Conservation (phyloP, 2,329 filamentous ascomycete genomes). For the Xylaria sp. region DNA sequence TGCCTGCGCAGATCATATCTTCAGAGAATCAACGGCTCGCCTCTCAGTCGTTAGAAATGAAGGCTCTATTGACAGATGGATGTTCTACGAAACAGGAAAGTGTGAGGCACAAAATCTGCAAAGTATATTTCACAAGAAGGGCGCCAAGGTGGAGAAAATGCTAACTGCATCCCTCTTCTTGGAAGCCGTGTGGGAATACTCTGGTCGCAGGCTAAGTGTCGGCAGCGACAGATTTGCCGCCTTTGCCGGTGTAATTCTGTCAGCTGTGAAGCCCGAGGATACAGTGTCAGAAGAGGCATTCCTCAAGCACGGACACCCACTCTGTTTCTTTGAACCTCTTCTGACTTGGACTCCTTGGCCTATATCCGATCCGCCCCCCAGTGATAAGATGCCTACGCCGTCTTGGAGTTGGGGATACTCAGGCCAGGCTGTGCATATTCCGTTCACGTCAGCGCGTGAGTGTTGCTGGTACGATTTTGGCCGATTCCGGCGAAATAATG, state of each 20-base stretch:
- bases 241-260: neutral
- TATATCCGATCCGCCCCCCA: neutral
- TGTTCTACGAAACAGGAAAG: neutral
- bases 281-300: neutral
- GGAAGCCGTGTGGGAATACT: neutral
- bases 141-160: neutral
- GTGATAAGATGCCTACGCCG: neutral
- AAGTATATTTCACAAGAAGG: neutral
- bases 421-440: neutral
- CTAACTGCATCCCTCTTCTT: neutral
- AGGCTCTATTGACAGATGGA: neutral
- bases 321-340: neutral
- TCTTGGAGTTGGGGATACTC: conserved; percentile 2
- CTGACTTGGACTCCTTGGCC: neutral
- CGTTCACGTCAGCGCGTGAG: neutral
- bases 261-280: neutral
- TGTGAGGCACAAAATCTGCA: neutral
- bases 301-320: neutral
- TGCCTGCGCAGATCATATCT: neutral
- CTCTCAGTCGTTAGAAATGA: neutral
- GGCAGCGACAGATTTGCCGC: neutral
- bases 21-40: neutral
- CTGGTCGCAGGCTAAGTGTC: neutral
- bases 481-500: conserved; percentile 1
- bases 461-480: neutral